phyloP scores from a whole-genome alignment of 1,284 basidiomycete genomes.

The Irpex lacteus region DNA sequence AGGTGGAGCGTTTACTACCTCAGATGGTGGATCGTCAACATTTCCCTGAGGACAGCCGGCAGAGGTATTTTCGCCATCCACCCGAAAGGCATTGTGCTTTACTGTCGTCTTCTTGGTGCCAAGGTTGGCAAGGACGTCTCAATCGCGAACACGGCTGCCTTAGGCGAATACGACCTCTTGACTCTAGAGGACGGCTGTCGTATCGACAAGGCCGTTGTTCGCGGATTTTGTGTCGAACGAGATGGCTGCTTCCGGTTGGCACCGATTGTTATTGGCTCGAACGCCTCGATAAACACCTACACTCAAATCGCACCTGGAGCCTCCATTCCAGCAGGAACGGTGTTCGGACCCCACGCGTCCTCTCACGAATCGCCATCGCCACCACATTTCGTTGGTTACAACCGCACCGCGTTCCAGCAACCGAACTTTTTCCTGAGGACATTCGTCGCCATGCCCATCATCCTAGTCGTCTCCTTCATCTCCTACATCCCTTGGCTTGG shows the following conservation, averaged over 20 bases:
- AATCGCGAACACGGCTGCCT: slow-evolving; percentile 34
- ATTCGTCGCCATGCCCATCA: slow-evolving; percentile 38
- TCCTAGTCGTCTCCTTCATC: slow-evolving; percentile 30
- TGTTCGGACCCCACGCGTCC: slow-evolving; percentile 44
- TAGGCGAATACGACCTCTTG: slow-evolving; percentile 43
- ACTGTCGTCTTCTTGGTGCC: slow-evolving; percentile 45
- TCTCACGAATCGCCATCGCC: slow-evolving; percentile 39
- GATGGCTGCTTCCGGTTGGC: slow-evolving; percentile 42
- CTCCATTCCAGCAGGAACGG: slow-evolving; percentile 32
- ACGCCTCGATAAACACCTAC: slow-evolving; percentile 41
- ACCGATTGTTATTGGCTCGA: slow-evolving; percentile 35
- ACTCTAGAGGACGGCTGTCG: slow-evolving; percentile 40
- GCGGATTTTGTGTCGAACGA: slow-evolving; percentile 45
- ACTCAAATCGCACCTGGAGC: slow-evolving; percentile 42
- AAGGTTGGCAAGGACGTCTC: slow-evolving; percentile 38
- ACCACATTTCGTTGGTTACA: slow-evolving; percentile 34
- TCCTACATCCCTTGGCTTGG: slow-evolving; percentile 41
- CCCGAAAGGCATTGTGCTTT: slow-evolving; percentile 34
- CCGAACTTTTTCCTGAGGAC: slow-evolving; percentile 32
- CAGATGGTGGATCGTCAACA: slow-evolving; percentile 48
- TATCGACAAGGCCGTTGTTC: slow-evolving; percentile 37
- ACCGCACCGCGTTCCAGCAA: slow-evolving; percentile 30
- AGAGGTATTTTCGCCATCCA: slow-evolving; percentile 41
- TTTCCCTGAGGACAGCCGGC: slow-evolving; percentile 36
- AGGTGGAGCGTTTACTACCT: slow-evolving; percentile 36